Base-by-base conservation (phyloP, 1,284 basidiomycete species). In the Marasmius fiardii region DNA sequence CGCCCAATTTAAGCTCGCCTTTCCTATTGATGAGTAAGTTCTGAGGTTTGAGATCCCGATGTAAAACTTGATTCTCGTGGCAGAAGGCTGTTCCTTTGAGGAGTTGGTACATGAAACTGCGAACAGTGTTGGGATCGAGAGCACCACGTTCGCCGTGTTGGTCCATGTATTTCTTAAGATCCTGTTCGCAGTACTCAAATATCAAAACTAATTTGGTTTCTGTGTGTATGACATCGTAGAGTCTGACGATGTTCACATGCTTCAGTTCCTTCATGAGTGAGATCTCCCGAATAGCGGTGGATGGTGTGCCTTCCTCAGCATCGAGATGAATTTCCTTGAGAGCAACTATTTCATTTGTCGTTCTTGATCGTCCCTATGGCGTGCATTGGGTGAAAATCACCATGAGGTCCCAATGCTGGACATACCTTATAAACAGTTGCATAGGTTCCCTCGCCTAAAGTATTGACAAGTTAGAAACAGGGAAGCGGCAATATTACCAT, bases 161-260 rank as follows among this genome's bases (percentile, higher is more conserved):
- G 72, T 99, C 97, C 97, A 99, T 99, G 74, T 98, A 99, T 70
- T 95, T 95, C 75, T 99, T 99, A 55, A 99, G 80, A 73, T 99
- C 97, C 71, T 95, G 91, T 68, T 99, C 97, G 74, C 97, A 97
- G 70, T 88, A 99, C 73, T 99, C 97, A 70, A 99, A 98, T 59
- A 99, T 97, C 59, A 99, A 92, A 65, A 98, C 93, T 44, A 99
- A 88, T 67, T 99, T 99, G 28, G 94, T 91, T 73, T 99, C 95
- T 20, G 93, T 97, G 71, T 98, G 95, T 60, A 99, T 98, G 56
- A 99, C 97, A 70, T 99, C 97, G 78, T 98, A 88, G 16, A 99
- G 85, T 64, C 96, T 93, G 67, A 94, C 91, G 64, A 95, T 94
- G 74, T 97, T 96, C 75, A 90, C 85, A 66, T 97, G 94, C 69